These are phyloP conservation scores for Malus hybrid DNA, from an alignment of 331 rosid species.

Conservation along the genomic window DNA sequence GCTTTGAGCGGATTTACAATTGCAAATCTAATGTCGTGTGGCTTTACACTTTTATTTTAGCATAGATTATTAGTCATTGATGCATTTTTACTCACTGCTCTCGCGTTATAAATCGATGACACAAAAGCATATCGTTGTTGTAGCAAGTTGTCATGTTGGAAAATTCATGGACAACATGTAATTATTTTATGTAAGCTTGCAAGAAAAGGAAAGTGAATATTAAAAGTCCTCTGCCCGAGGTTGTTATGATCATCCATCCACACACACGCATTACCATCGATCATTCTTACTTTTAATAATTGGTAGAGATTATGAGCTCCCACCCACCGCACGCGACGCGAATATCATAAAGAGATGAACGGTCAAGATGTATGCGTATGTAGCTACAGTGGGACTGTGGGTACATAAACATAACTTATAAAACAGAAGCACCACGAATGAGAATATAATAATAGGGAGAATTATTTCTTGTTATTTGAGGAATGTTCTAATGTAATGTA, in stretches of 20 bases:
- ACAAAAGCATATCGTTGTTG: too few species aligned
- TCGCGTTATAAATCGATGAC: too few species aligned
- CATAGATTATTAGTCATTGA: accelerated
- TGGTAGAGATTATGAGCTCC: background rate
- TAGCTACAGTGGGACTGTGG: too few species aligned
- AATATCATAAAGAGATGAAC: background rate
- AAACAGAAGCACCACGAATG: too few species aligned
- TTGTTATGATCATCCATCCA: background rate
- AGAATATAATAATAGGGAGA: too few species aligned
- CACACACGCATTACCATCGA: background rate
- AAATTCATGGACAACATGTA: background rate
- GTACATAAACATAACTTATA: too few species aligned
- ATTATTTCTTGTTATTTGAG: too few species aligned
- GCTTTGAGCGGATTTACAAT: too few species aligned
- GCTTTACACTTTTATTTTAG: background rate
- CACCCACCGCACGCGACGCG: background rate
- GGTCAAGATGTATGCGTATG: background rate
- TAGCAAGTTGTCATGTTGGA: background rate
- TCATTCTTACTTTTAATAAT: background rate
- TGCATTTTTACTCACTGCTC: too few species aligned
- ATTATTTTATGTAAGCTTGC: background rate
- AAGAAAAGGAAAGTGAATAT: background rate
- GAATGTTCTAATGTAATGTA: too few species aligned
- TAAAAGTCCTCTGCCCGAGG: background rate
- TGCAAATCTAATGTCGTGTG: background rate